Evolutionary conservation across 2,329 filamentous ascomycete species (phyloP), one percentile per base, ranked within the genome.

Genomic region (Ophiocordyceps camponoti-saundersi): DNA sequence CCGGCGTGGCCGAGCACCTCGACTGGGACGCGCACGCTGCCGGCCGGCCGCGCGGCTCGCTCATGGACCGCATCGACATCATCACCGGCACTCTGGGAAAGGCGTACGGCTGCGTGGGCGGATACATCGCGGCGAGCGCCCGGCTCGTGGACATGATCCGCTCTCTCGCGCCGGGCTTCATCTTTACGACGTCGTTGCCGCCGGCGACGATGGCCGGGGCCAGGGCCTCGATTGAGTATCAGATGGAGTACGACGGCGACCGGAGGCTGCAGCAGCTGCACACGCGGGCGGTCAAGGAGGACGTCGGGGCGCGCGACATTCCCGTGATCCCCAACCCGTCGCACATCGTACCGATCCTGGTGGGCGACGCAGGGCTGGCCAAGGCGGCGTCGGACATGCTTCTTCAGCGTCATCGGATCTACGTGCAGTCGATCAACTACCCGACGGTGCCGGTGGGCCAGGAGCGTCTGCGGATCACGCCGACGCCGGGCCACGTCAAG

Each of bases 351-450:
- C 92, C 92, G 4, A 77, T 96, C 47, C 75, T 98, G 13, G 90
- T 98, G 45, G 92, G 92, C 49, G 92, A 94, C 58, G 92, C 92
- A 44, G 89, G 92, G 65, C 70, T 93, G 40, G 92, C 92, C 49
- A 95, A 92, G 72, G 73, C 82, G 56, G 92, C 92, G 8, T 94
- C 86, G 22, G 92, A 98, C 61, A 79, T 94, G 70, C 79, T 98
- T 21, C 76, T 98, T 15, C 80, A 84, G 54, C 83, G 94, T 54
- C 85, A 95, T 70, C 78, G 80, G 51, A 95, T 98, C 61, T 98
- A 98, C 61, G 92, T 98, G 23, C 92, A 98, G 68, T 88, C 87
- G 47, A 96, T 98, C 75, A 98, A 98, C 70, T 96, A 96, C 67
- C 92, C 92, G 2, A 98, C 92, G 46, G 92, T 98, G 3, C 92